Conservation (phyloP, 345 rosid genomes). For the Euphorbia peplus region DNA sequence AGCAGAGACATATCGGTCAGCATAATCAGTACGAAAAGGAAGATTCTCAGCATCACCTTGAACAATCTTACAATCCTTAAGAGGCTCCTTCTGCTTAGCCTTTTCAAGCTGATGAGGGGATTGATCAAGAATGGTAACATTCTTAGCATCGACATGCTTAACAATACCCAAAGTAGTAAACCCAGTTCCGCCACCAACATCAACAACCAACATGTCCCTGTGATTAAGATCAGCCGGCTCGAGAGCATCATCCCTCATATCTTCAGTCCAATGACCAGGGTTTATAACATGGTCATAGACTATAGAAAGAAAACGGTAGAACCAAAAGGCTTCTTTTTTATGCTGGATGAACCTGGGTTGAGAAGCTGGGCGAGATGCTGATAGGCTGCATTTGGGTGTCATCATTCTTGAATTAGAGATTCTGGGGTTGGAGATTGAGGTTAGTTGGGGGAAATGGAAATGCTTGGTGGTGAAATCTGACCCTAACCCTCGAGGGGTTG, state of each 20-base stretch:
- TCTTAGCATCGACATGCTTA: conserved; percentile 90
- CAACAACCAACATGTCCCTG: conserved; percentile 78
- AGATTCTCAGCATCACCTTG: conserved; percentile 99
- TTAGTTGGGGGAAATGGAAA: conserved; percentile 30
- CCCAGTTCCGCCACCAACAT: conserved; percentile 99
- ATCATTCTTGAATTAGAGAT: conserved; percentile 30
- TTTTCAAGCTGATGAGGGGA: conserved; percentile 98
- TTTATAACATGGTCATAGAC: conserved; percentile 88
- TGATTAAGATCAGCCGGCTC: conserved; percentile 88
- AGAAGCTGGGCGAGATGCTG: conserved; percentile 80
- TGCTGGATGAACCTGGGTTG: conserved; percentile 97
- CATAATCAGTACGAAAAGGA: conserved; percentile 80
- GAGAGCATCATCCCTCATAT: conserved; percentile 94
- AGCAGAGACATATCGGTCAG: conserved; percentile 94
- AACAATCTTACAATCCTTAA: conserved; percentile 85
- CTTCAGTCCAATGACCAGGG: conserved; percentile 97
- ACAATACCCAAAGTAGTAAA: conserved; percentile 96
- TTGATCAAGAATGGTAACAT: conserved; percentile 94
- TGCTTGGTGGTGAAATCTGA: conserved; percentile 45
- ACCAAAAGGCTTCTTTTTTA: conserved; percentile 98
- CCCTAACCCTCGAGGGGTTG: conserved; percentile 37
- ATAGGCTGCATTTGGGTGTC: conserved; percentile 55
- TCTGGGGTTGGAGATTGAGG: conserved; percentile 29
- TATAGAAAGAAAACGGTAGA: conserved; percentile 90
- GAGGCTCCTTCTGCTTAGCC: conserved; percentile 92